Evolutionary conservation across 1,284 basidiomycete species (phyloP), one percentile per base, ranked within the genome.

Genomic region (Neolentinus lepideus): DNA sequence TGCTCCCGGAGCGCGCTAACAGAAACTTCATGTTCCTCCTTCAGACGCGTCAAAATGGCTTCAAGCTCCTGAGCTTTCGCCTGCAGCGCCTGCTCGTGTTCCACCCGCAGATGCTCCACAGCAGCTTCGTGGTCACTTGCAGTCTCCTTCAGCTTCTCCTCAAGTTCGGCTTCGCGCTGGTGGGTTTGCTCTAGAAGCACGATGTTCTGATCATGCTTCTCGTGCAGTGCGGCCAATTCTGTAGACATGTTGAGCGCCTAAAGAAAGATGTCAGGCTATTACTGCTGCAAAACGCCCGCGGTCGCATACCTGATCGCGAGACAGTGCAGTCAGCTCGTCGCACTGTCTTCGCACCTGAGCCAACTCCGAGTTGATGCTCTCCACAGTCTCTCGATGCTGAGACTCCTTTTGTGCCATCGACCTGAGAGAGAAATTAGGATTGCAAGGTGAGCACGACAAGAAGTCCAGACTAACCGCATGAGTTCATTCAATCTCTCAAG

Each of bases 321-420:
- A 90, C 52, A 94, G 75, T 2, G 84, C 78, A 16, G 81, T 84
- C 21, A 95, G 74, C 55, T 89, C 89, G 62, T 94, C 91, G 56
- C 90, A 79, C 66, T 92, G 88, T 45, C 87, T 79, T 54, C 82
- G 81, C 26, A 91, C 77, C 60, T 84, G 79, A n/a, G 61, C 66
- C 9, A 95, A 75, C 64, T 94, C 81, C 12, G 72, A 67, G 31
- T 83, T 82, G 57, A 96, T 75, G n/a, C 72, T 72, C 50, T 90
- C 83, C 14, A 94, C 84, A 25, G 77, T 66, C 64, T 94, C 90
- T 22, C 83, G 82, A 68, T 96, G 92, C 51, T 82, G 75, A 1
- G 90, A 89, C 69, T 97, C 93, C 68, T 96, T 96, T 73, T 92
- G 88, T 1, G 93, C 93, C 94, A 97, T 96, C 1, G 94, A 91